Conservation (phyloP, 2,329 filamentous ascomycete genomes). For the Diaporthe australafricana region DNA sequence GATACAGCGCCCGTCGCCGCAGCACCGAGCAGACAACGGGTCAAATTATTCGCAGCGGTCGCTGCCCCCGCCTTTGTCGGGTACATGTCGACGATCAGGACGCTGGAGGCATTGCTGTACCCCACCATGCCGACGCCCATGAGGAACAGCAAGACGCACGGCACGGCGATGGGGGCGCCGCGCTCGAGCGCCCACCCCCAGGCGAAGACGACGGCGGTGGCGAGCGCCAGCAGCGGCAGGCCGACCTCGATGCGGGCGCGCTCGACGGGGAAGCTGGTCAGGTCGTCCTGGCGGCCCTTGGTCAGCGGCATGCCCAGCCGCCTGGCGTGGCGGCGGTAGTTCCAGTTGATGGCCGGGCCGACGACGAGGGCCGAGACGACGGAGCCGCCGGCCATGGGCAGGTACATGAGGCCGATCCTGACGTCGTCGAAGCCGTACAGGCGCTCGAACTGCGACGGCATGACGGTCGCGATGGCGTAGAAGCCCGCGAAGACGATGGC, state of each 20-base stretch:
- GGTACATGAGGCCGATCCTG: constrained; percentile 64
- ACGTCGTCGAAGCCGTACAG: constrained; percentile 72
- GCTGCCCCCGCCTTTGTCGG: constrained; percentile 64
- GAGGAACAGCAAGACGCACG: constrained; percentile 59
- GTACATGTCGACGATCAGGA: constrained; percentile 67
- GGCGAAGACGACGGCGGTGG: constrained; percentile 56
- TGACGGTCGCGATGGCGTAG: constrained; percentile 58
- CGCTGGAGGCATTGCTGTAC: constrained; percentile 64
- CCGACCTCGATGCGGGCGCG: constrained; percentile 61
- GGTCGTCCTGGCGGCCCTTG: constrained; percentile 62
- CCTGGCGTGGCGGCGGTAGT: constrained; percentile 72
- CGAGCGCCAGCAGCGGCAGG: constrained; percentile 62
- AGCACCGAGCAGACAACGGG: constrained; percentile 66
- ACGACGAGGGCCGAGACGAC: constrained; percentile 56
- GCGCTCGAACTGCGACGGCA: constrained; percentile 55
- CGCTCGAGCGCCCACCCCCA: constrained; percentile 66
- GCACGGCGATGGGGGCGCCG: constrained; percentile 56
- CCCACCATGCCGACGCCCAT: constrained; percentile 63
- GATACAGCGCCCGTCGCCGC: constrained; percentile 62
- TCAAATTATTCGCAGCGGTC: constrained; percentile 67
- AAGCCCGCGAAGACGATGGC: constrained; percentile 62
- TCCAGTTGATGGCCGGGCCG: constrained; percentile 73
- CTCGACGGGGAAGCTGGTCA: constrained; percentile 63
- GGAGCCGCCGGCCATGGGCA: constrained; percentile 63
- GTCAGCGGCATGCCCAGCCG: constrained; percentile 64